Base-by-base conservation (phyloP, 2,329 filamentous ascomycete genomes). In the Aciculosporium take region DNA sequence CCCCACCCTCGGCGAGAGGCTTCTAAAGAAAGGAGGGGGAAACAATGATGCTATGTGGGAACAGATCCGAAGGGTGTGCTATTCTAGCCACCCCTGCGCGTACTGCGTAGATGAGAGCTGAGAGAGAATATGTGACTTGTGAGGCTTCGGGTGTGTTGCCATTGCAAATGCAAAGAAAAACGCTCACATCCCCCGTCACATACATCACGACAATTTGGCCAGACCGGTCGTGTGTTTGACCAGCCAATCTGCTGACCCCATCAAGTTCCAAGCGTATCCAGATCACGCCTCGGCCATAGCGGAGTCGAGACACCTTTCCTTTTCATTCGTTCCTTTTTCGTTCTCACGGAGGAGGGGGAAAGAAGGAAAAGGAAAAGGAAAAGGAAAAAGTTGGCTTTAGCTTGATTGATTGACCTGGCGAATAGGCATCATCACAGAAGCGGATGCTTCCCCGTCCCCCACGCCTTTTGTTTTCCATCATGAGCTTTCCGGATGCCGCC, bases 401-500 rank as follows among this genome's bases (percentile, higher is more conserved):
- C 30, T 20, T 32, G 4, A 12, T 17, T 15, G 21, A 20, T 17
- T 15, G 21, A 20, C 29, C 28, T 33, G 29, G 13, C 10, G 10
- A 8, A 20, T 35, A 7, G 2, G 15, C 15, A 24, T 15, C 29
- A 18, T 24, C 5, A 35, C n/a, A 15, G 33, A 40, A 15, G n/a
- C 13, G 10, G 2, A 15, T 10, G 18, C 28, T 32, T 32, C 15
- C 15, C 21, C 2, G 8, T 13, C 31, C 32, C 40, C 21, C 34
- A 48, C 43, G 43, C 43, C 40, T 42, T n/a, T n/a, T n/a, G 13
- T 7, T 5, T 12, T 15, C 28, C 48, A 45, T 37, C 23, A 43
- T 32, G 43, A 24, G 31, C 34, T 30, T 28, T 43, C 28, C 12
- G 34, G 37, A 37, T 52, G 41, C 39, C 51, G 49, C 48, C 52